Percentiles rank a stretch among this genome's conserved stretches.
Evolutionary conservation across 2,329 filamentous ascomycete genomes (phyloP).

Genomic region (Fusarium floridanum): DNA sequence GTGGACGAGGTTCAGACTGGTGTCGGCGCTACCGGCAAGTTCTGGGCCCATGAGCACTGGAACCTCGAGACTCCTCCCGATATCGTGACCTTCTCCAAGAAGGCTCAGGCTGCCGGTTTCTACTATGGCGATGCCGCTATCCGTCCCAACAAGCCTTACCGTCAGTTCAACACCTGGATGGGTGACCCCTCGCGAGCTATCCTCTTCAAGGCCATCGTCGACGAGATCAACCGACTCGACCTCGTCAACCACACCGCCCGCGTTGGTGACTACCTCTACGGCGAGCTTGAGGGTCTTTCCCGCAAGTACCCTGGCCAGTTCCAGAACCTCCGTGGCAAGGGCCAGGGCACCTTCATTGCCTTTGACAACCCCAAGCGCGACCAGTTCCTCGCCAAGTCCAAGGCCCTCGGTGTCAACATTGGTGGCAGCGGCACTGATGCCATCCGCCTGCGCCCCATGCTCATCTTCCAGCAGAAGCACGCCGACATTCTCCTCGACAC

Average conservation of each 20-base stretch:
- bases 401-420: slow-evolving; percentile 86
- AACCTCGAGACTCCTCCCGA: slow-evolving; percentile 82
- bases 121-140: slow-evolving; percentile 87
- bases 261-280: slow-evolving; percentile 84
- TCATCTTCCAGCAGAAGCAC: slow-evolving; percentile 92
- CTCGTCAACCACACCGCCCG: slow-evolving; percentile 84
- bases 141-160: slow-evolving; percentile 91
- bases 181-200: slow-evolving; percentile 88
- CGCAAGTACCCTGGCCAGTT: slow-evolving; percentile 81
- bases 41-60: slow-evolving; percentile 99
- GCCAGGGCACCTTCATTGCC: slow-evolving; percentile 91
- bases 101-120: slow-evolving; percentile 93
- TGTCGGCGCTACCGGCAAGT: slow-evolving; percentile 91
- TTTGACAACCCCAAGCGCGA: slow-evolving; percentile 88
- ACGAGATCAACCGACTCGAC: slow-evolving; percentile 81
- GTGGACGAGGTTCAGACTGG: slow-evolving; percentile 96
- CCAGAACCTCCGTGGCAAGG: slow-evolving; percentile 86
- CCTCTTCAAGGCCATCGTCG: slow-evolving; percentile 87
- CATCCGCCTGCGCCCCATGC: slow-evolving; percentile 87
- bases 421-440: slow-evolving; percentile 83
- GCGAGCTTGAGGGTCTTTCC: slow-evolving; percentile 75
- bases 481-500: slow-evolving; percentile 85
- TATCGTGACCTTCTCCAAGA: slow-evolving; percentile 96
- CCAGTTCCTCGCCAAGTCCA: slow-evolving; percentile 82
- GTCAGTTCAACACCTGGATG: slow-evolving; percentile 99